phyloP scores from a whole-genome alignment of 2,329 filamentous ascomycete genomes.

The Colletotrichum lini region DNA sequence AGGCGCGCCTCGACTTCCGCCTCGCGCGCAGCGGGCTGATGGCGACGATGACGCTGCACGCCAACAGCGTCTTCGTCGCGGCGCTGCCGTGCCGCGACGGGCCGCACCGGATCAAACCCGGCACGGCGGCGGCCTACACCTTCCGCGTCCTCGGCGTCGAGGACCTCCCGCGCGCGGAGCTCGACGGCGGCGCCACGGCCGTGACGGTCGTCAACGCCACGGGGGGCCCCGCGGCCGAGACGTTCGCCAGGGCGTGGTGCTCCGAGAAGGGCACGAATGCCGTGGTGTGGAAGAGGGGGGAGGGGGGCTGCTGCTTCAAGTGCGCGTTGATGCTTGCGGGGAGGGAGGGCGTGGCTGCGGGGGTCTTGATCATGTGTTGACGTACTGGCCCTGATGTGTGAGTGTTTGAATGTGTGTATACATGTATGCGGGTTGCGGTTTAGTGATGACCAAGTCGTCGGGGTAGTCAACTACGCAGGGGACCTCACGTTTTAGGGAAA shows the following conservation, averaged over 20 bases:
- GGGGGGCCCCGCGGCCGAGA: not conserved
- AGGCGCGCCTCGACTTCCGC: not conserved
- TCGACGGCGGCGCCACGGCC: too few relatives aligned
- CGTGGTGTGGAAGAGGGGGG: not conserved
- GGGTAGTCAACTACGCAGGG: not conserved
- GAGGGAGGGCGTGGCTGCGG: not conserved
- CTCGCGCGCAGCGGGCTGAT: not conserved
- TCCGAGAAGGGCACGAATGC: not conserved
- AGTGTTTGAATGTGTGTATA: not conserved
- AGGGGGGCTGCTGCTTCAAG: not conserved
- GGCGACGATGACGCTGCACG: not conserved
- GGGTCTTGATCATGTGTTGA: not conserved
- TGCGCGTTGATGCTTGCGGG: not conserved
- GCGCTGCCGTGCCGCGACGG: not conserved
- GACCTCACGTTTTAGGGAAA: too few relatives aligned
- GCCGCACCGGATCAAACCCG: not conserved
- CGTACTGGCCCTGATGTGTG: not conserved
- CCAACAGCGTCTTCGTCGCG: constrained; percentile 1
- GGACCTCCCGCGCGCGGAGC: too few relatives aligned
- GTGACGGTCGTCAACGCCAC: not conserved
- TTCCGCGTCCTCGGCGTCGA: not conserved
- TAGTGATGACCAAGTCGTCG: not conserved
- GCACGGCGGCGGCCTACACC: not conserved
- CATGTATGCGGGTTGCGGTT: not conserved
- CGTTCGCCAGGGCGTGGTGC: not conserved